Conservation (phyloP, 2,329 filamentous ascomycete genomes). For the Bipolaris zeicola region DNA sequence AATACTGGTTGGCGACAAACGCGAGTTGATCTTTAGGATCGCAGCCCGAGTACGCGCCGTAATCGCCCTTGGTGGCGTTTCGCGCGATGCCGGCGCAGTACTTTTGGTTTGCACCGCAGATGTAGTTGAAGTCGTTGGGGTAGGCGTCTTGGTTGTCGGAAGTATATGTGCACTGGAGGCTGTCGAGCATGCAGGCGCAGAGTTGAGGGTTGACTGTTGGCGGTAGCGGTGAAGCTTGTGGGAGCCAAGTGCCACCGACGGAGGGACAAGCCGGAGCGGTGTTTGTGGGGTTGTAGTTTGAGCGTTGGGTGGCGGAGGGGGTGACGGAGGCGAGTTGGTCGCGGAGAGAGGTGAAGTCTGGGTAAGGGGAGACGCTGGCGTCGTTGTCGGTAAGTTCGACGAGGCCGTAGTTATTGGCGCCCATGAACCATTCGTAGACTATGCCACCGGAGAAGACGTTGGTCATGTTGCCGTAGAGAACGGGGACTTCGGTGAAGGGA, state of each 20-base stretch:
- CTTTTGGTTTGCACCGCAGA: constrained; percentile 64
- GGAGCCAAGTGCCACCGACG: constrained; percentile 68
- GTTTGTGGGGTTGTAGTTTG: constrained; percentile 73
- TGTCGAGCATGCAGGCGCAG: constrained; percentile 82
- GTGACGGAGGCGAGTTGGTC: constrained; percentile 69
- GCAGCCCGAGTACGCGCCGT: constrained; percentile 80
- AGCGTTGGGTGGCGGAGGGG: constrained; percentile 68
- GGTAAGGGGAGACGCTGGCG: constrained; percentile 64
- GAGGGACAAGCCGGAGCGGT: constrained; percentile 73
- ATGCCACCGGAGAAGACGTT: constrained; percentile 91
- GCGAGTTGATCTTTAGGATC: constrained; percentile 71
- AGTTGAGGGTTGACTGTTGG: constrained; percentile 78
- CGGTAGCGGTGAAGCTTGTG: constrained; percentile 71
- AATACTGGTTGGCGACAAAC: constrained; percentile 75
- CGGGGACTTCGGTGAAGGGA: constrained; percentile 81
- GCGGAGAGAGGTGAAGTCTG: constrained; percentile 76
- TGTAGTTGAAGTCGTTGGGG: constrained; percentile 71
- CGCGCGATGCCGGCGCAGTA: constrained; percentile 70
- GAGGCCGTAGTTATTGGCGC: constrained; percentile 86
- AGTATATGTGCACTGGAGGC: constrained; percentile 72
- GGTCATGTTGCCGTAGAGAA: constrained; percentile 86
- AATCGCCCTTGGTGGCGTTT: constrained; percentile 71
- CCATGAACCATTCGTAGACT: constrained; percentile 98
- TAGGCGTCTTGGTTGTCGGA: constrained; percentile 64
- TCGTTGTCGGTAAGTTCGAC: constrained; percentile 64